Evolutionary conservation across 2,329 filamentous ascomycete genomes (phyloP).

Genomic region (Fusarium dimerum): DNA sequence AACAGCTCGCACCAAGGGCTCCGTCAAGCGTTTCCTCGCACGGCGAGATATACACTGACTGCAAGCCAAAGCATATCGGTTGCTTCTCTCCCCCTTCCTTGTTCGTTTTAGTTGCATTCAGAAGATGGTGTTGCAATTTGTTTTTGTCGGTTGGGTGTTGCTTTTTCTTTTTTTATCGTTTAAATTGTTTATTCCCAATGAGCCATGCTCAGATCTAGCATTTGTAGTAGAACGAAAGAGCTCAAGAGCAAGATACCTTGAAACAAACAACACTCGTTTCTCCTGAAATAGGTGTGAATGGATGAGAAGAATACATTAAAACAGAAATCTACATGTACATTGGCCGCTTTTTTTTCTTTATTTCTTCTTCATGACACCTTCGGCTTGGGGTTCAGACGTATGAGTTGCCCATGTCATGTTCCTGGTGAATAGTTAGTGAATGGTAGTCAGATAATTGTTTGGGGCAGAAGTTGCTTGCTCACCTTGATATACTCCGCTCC

Average conservation of each 20-base stretch:
- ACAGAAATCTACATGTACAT: conserved; percentile 16
- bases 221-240: neutral
- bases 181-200: conserved; percentile 7
- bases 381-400: conserved; percentile 41
- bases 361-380: too few relatives aligned
- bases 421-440: conserved; percentile 41
- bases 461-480: conserved; percentile 24
- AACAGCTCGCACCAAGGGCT: conserved; percentile 5
- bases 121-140: neutral
- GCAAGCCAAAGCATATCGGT: neutral
- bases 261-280: too few relatives aligned
- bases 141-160: neutral
- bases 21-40: conserved; percentile 4
- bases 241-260: conserved; percentile 9
- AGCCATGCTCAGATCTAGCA: neutral
- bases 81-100: neutral
- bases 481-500: conserved; percentile 92
- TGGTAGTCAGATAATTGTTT: neutral
- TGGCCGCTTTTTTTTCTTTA: conserved; percentile 23
- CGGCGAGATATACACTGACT: neutral
- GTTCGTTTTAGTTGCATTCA: neutral
- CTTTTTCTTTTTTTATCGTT: neutral
- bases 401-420: conserved; percentile 67
- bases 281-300: conserved; percentile 11
- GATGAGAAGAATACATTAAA: conserved; percentile 5